phyloP scores from a whole-genome alignment of 371 early-diverging fungal species.

The Homolaphlyctis polyrhiza region DNA sequence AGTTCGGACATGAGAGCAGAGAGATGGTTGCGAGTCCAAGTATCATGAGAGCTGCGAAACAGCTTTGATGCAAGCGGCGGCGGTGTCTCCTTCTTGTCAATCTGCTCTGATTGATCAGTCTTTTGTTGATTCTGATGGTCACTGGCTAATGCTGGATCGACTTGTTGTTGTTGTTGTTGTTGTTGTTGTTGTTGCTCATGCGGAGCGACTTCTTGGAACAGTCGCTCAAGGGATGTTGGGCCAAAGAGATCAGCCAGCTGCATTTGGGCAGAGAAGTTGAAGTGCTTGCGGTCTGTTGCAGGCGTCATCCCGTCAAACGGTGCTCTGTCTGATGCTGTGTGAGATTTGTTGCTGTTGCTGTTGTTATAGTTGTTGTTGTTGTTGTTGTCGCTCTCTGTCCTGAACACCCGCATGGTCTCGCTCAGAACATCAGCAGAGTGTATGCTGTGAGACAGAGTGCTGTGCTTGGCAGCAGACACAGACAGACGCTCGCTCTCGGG shows the following conservation, averaged over 20 bases:
- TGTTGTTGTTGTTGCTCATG: neutral
- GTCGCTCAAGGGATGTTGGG: slow-evolving; percentile 13
- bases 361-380: no score
- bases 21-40: neutral
- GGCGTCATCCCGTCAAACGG: no score
- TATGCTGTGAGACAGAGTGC: no score
- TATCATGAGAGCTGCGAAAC: neutral
- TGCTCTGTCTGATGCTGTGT: no score
- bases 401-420: no score
- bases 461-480: no score
- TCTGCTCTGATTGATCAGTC: neutral
- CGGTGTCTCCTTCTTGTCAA: neutral
- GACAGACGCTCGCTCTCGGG: no score
- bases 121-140: neutral
- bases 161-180: neutral
- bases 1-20: neutral
- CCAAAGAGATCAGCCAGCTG: slow-evolving; percentile 17
- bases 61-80: neutral
- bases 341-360: no score
- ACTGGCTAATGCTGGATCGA: neutral
- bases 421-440: no score
- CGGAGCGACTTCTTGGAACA: slow-evolving; percentile 5
- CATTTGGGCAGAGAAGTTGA: no score
- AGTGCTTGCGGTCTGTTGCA: no score
- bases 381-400: no score